Conservation (phyloP, 2,329 filamentous ascomycete genomes). For the Alternaria hordeiaustralica region DNA sequence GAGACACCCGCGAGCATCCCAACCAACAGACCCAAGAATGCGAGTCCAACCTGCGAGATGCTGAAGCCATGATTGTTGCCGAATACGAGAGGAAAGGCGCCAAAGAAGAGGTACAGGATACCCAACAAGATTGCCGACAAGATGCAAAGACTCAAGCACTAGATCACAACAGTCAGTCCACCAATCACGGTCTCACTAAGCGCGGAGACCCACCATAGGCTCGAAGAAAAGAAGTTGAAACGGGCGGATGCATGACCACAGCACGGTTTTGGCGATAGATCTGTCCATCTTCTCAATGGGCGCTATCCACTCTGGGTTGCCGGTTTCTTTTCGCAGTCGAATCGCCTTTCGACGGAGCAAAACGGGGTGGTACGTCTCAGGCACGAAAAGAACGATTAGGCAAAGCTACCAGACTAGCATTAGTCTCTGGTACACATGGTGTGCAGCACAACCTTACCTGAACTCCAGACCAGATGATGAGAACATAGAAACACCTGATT, state of each 20-base stretch:
- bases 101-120: slow-evolving; percentile 89
- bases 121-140: slow-evolving; percentile 86
- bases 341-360: slow-evolving; percentile 76
- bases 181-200: slow-evolving; percentile 22
- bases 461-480: slow-evolving; percentile 79
- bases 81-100: slow-evolving; percentile 85
- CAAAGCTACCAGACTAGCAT: slow-evolving; percentile 57
- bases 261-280: slow-evolving; percentile 65
- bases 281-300: slow-evolving; percentile 75
- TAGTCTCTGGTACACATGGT: slow-evolving; percentile 20
- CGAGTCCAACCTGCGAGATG: slow-evolving; percentile 79
- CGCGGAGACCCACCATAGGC: slow-evolving; percentile 66
- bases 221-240: slow-evolving; percentile 81
- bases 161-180: slow-evolving; percentile 31
- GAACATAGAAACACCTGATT: slow-evolving; percentile 67
- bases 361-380: slow-evolving; percentile 82
- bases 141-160: slow-evolving; percentile 76
- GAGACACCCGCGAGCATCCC: slow-evolving; percentile 71
- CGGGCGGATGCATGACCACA: slow-evolving; percentile 65
- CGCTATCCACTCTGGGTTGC: slow-evolving; percentile 77
- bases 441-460: slow-evolving; percentile 37
- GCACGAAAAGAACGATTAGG: slow-evolving; percentile 74
- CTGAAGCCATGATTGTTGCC: slow-evolving; percentile 75
- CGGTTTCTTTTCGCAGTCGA: slow-evolving; percentile 73
- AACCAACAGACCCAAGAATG: slow-evolving; percentile 70